A percentile compares a stretch with the other conserved stretches of the same genome.
Evolutionary conservation across 129 eudicot genomes (phyloP).

Genomic region (Sambucus nigra): DNA sequence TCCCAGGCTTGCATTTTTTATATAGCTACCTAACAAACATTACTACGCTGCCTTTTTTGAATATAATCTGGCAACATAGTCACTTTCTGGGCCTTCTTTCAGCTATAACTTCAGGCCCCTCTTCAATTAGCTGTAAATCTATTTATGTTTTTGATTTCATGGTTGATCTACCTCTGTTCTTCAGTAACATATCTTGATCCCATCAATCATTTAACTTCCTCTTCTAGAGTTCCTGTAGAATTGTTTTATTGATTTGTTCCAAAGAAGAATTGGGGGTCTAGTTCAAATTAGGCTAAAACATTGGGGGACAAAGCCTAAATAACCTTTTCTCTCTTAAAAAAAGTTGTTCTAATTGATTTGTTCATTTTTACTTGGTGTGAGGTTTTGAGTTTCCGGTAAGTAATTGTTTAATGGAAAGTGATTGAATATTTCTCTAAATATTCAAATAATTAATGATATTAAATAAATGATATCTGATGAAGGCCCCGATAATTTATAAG

Average conservation of each 20-base stretch:
- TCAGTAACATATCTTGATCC: neutral
- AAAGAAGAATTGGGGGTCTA: too few relatives aligned
- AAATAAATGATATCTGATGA: neutral
- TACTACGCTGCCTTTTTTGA: neutral
- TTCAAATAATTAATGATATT: neutral
- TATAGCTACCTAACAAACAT: neutral
- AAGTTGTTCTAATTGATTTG: too few relatives aligned
- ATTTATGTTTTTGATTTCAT: neutral
- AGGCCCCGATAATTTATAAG: neutral
- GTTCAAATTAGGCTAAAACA: too few relatives aligned
- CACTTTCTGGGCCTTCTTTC: neutral
- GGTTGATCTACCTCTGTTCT: slow-evolving; percentile 9
- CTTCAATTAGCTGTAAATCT: neutral
- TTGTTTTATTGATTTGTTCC: neutral
- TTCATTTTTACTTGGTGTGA: too few relatives aligned
- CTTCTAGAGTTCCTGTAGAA: neutral
- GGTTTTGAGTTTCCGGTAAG: too few relatives aligned
- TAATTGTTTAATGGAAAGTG: neutral
- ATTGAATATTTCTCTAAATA: neutral
- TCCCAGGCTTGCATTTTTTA: slow-evolving; percentile 6
- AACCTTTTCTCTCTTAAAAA: too few relatives aligned
- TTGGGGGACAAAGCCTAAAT: too few relatives aligned
- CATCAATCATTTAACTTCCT: neutral
- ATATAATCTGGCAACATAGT: slow-evolving; percentile 1
- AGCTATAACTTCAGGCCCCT: too few relatives aligned